These are phyloP conservation scores for Quercus tomentella DNA, from an alignment of 331 rosid species.

Conservation along the genomic window DNA sequence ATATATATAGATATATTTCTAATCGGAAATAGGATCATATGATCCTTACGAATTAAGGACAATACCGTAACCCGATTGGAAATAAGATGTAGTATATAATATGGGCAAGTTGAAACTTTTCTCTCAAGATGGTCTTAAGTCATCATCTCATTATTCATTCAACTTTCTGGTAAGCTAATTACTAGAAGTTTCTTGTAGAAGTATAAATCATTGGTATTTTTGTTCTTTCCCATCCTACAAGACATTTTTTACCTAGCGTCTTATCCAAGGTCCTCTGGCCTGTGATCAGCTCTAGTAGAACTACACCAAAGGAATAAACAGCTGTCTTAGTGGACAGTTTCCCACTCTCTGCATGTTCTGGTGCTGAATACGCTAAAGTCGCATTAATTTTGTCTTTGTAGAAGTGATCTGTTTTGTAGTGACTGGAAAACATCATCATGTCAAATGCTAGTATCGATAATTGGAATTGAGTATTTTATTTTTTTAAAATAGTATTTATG, in stretches of 20 bases:
- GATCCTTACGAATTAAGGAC: too few species aligned
- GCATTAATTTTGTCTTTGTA: constrained; percentile 9
- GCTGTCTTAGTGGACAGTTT: constrained; percentile 29
- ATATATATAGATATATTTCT: too few species aligned
- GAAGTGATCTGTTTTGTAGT: not conserved
- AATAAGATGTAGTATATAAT: too few species aligned
- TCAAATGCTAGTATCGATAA: too few species aligned
- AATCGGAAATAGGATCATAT: too few species aligned
- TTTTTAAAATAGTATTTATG: too few species aligned
- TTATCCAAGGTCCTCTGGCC: constrained; percentile 25
- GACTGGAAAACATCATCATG: too few species aligned
- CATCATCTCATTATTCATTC: not conserved
- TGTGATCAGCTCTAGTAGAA: constrained; percentile 41
- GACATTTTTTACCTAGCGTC: constrained; percentile 26
- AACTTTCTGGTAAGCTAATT: not conserved
- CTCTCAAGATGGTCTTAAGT: not conserved
- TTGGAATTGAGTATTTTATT: too few species aligned
- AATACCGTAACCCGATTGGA: too few species aligned
- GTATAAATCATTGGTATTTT: not conserved
- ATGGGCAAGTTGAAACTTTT: too few species aligned
- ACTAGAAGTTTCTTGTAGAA: not conserved
- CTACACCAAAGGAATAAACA: constrained; percentile 42
- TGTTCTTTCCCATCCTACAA: constrained; percentile 40
- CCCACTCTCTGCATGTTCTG: constrained; percentile 29
- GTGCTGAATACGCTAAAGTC: constrained; percentile 22